Percentiles rank a stretch among this genome's conserved stretches.
Evolutionary conservation across 106 monocot species (phyloP).

Genomic region (Allium sativum): DNA sequence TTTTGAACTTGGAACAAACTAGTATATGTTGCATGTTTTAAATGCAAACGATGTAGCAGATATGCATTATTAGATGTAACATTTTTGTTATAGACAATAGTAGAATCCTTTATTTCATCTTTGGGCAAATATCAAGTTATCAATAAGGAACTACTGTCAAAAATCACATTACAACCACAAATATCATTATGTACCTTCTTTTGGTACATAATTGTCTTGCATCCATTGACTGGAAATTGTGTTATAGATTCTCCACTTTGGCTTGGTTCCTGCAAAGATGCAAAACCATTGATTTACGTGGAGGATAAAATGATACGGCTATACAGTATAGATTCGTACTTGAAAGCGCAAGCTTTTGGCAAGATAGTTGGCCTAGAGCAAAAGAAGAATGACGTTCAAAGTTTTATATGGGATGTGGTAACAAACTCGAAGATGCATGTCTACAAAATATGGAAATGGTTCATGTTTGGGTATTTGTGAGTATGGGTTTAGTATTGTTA

Average conservation of each 20-base stretch:
- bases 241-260: conserved; percentile 12
- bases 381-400: background rate
- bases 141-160: too few relatives aligned
- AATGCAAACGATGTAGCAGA: too few relatives aligned
- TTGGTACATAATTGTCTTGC: conserved; percentile 55
- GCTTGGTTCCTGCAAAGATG: conserved; percentile 39
- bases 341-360: conserved; percentile 1
- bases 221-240: conserved; percentile 65
- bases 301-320: background rate
- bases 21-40: too few relatives aligned
- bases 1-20: too few relatives aligned
- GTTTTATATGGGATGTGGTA: conserved; percentile 9
- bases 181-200: too few relatives aligned
- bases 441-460: background rate
- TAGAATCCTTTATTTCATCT: too few relatives aligned
- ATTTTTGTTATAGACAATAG: too few relatives aligned
- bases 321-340: background rate
- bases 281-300: conserved; percentile 54
- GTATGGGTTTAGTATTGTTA: conserved; percentile 6
- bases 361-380: background rate
- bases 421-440: conserved; percentile 14
- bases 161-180: too few relatives aligned
- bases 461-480: conserved; percentile 8
- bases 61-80: too few relatives aligned
- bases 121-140: too few relatives aligned